Percentiles rank a stretch among this genome's conserved stretches.
phyloP scores from a whole-genome alignment of 768 basidiomycete genomes.

The Infundibulicybe gibba region DNA sequence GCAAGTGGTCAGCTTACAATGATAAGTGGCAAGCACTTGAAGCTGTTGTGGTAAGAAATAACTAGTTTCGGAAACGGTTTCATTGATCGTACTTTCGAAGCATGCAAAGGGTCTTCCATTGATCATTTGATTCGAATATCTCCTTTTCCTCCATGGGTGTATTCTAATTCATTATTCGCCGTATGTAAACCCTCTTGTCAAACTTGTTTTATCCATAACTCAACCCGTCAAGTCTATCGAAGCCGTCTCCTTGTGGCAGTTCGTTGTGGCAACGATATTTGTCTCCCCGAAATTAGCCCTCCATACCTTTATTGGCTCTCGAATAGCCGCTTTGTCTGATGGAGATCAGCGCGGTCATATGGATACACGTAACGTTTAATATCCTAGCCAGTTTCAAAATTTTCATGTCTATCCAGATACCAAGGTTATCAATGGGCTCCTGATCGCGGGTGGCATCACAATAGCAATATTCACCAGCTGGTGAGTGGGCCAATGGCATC shows the following conservation, averaged over 20 bases:
- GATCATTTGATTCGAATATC: slow-evolving; percentile 80
- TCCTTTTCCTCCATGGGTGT: slow-evolving; percentile 86
- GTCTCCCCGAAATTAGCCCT: slow-evolving; percentile 70
- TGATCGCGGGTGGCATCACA: slow-evolving; percentile 58
- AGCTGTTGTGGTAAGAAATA: slow-evolving; percentile 57
- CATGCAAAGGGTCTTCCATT: slow-evolving; percentile 74
- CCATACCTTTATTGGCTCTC: slow-evolving; percentile 76
- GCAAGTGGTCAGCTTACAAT: slow-evolving; percentile 56
- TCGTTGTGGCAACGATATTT: slow-evolving; percentile 67
- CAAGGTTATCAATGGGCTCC: slow-evolving; percentile 57
- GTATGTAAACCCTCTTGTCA: slow-evolving; percentile 37
- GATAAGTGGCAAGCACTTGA: slow-evolving; percentile 79
- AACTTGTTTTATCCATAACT: slow-evolving; percentile 1
- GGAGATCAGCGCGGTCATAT: slow-evolving; percentile 69
- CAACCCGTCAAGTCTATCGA: slow-evolving; percentile 56
- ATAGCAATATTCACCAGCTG: slow-evolving; percentile 61
- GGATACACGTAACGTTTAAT: slow-evolving; percentile 57
- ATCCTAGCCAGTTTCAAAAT: background rate
- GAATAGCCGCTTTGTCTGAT: slow-evolving; percentile 71
- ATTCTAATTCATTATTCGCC: slow-evolving; percentile 77
- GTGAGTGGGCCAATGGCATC: slow-evolving; percentile 46
- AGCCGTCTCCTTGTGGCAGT: slow-evolving; percentile 72
- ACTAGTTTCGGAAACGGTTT: background rate
- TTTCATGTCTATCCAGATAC: slow-evolving; percentile 37
- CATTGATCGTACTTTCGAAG: slow-evolving; percentile 27